Evolutionary conservation across 495 filamentous ascomycete species (phyloP), one percentile per base, ranked within the genome.

Genomic region (Bathelium albidoporum): DNA sequence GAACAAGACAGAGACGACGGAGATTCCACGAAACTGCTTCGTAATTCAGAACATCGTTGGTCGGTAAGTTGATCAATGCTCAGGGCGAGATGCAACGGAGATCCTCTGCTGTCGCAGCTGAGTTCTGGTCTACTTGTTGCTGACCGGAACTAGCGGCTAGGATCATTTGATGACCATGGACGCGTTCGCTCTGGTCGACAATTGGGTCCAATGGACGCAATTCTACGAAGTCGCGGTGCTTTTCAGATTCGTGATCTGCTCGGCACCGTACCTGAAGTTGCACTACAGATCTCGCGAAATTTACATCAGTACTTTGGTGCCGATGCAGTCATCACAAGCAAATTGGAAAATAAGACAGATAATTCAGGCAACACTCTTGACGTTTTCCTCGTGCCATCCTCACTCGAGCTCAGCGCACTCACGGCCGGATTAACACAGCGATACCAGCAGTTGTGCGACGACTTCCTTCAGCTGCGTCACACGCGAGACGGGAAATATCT

Each of bases 271-370:
- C 67, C 67, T 18, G 68, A 69, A 22, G 62, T 79, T 32, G 82
- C 81, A 1, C 68, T 82, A 12, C 83, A 85, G 61, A 75, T 84
- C n/a, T 78, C 82, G 26, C 77, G 82, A 39, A 86, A 85, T 64
- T 73, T 85, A 1, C 76, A 78, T 62, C 83, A 85, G 65, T 85
- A 85, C 65, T 85, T 81, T 71, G 74, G 70, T 64, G 83, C 82
- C 34, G 83, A 85, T 70, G 72, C 80, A n/a, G 70, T 74, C 34
- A 78, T 85, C 41, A 45, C 66, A 31, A 45, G 67, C 28, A 58
- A 67, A 29, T 65, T 66, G 32, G 58, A 63, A 61, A 31, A 61
- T n/a, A 45, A 45, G 20, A 62, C 45, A 11, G 41, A 39, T n/a
- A 49, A 43, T 11, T 11, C 64, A 7, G 71, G 71, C 0, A 76